Conservation (phyloP, 495 filamentous ascomycete genomes). For the Saxophila tyrrhenica region DNA sequence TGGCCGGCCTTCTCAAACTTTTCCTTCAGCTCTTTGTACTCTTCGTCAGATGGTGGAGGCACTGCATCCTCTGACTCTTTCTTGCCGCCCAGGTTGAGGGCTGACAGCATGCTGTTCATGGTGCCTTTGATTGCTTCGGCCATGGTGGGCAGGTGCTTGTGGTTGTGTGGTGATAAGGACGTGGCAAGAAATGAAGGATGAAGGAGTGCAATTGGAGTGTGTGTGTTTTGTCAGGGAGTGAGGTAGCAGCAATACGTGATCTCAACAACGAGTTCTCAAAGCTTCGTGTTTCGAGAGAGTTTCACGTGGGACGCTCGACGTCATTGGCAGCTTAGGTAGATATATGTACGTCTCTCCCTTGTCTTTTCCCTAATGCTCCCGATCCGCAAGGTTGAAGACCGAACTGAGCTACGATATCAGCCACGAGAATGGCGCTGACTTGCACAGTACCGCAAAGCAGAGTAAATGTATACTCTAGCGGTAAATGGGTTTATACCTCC, state of each 20-base stretch:
- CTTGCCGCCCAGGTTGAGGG: conserved; percentile 16
- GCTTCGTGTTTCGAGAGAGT: not conserved
- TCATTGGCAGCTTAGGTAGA: not conserved
- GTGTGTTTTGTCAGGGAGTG: not conserved
- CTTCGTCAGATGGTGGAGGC: conserved; percentile 47
- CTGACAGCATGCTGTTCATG: conserved; percentile 19
- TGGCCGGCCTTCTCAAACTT: conserved; percentile 73
- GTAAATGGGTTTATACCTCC: too few relatives aligned
- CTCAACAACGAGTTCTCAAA: too few relatives aligned
- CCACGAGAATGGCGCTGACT: too few relatives aligned
- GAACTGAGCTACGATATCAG: too few relatives aligned
- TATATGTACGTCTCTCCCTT: too few relatives aligned
- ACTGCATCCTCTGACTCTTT: conserved; percentile 6
- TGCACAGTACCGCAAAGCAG: too few relatives aligned
- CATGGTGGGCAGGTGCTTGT: not conserved
- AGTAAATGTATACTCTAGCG: too few relatives aligned
- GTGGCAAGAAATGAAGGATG: not conserved
- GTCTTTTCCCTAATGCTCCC: too few relatives aligned
- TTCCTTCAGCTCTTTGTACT: conserved; percentile 61
- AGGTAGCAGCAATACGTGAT: not conserved
- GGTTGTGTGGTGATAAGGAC: not conserved
- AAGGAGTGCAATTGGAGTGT: not conserved
- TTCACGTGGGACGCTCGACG: not conserved
- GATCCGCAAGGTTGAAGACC: too few relatives aligned
- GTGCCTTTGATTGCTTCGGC: conserved; percentile 6